Base-by-base conservation (phyloP, 106 monocot species). In the Dioscorea dumetorum region DNA sequence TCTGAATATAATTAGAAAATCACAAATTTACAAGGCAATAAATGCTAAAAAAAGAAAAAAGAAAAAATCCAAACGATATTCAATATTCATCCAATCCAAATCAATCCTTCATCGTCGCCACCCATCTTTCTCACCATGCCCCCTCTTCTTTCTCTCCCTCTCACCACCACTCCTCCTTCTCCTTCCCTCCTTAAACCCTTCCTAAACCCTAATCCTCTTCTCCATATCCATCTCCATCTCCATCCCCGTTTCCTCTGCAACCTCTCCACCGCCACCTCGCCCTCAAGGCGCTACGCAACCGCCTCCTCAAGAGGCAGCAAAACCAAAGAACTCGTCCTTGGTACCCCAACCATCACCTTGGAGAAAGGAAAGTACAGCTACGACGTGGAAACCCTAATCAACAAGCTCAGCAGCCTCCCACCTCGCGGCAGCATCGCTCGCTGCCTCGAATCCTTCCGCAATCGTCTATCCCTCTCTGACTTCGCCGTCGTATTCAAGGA, bases 381-480 rank as follows among this genome's bases (percentile, higher is more conserved):
- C 84, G 84, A 91, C 48, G 95, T 97, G 49, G 74, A 86, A 33
- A 85, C 91, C 35, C 74, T 97, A 5, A 97, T 97, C 77, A 77
- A 91, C 73, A 88, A 85, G 78, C 85, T 97, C 33, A 91, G 91
- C 69, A 82, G 82, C 75, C 91, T 97, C 49, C 95, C 95, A 1
- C 95, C 95, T 8, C 84, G 95, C 58, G 95, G 95, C 49, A 86
- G 84, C 86, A 97, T 97, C 70, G 88, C 88, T 24, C 81, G 91
- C 57, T 97, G 91, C 71, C 88, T 97, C 35, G 97, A 97, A 58
- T 63, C 92, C 49, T 89, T 84, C 78, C 81, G 80, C 60, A 70
- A 78, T 70, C 84, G 89, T 32, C 83, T 97, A 63, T 87, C 97
- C 50, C 82, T 91, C 66, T 52, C 84, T 33, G 97, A 97, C 72